A percentile compares a stretch with the other conserved stretches of the same genome.
Conservation (phyloP, 2,329 filamentous ascomycete species). For the Coleophoma cylindrospora region DNA sequence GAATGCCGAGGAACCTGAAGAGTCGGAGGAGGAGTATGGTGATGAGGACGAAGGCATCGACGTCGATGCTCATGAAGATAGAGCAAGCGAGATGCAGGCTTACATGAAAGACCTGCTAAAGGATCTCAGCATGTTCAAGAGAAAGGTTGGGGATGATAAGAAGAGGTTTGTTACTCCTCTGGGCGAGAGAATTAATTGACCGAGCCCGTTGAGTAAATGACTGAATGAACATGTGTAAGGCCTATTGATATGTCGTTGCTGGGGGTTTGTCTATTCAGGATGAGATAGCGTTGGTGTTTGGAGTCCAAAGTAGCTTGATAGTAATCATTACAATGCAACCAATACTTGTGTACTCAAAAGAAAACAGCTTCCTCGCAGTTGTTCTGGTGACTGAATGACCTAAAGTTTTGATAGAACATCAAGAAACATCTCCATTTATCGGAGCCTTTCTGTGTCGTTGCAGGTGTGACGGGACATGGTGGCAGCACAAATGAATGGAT, state of each 20-base stretch:
- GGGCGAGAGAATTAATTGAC: conserved; percentile 32
- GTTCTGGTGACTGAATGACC: no score
- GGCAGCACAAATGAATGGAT: no score
- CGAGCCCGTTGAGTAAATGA: no score
- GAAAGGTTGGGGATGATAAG: conserved; percentile 82
- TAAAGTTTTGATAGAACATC: no score
- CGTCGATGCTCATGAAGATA: conserved; percentile 44
- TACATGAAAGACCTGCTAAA: conserved; percentile 79
- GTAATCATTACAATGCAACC: no score
- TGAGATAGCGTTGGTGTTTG: conserved; percentile 1
- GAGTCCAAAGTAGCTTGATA: not conserved
- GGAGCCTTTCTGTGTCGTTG: no score
- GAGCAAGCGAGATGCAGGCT: conserved; percentile 67
- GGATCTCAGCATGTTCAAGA: conserved; percentile 74
- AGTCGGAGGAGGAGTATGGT: conserved; percentile 31
- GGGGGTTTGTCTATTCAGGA: not conserved
- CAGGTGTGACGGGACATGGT: no score
- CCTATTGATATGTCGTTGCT: no score
- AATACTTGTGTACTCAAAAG: no score
- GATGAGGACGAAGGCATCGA: conserved; percentile 56
- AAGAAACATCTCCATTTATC: no score
- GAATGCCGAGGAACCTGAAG: conserved; percentile 11
- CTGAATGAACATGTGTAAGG: no score
- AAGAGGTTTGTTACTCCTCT: conserved; percentile 54
- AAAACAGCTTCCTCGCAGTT: no score